Evolutionary conservation across 2,329 filamentous ascomycete genomes (phyloP).

Genomic region (Ceratocystis cacaofunesta): DNA sequence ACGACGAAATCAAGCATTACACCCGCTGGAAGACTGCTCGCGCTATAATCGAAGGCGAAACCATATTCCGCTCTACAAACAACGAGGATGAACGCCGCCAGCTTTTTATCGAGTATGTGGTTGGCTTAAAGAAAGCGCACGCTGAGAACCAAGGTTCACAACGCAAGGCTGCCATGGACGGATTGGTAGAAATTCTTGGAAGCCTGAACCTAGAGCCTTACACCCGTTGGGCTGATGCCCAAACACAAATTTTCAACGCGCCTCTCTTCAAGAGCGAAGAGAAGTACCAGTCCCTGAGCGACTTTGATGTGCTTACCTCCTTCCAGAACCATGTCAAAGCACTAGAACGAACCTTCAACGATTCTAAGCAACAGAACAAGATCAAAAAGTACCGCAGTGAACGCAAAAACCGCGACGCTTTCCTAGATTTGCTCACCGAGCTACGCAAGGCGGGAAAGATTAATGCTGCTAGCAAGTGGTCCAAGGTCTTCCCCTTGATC

Average conservation of each 20-base stretch:
- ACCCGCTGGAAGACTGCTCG: slow-evolving; percentile 94
- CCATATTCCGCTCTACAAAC: slow-evolving; percentile 81
- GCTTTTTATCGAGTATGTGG: slow-evolving; percentile 85
- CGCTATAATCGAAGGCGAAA: slow-evolving; percentile 87
- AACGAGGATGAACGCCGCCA: slow-evolving; percentile 76
- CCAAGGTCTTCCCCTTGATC: slow-evolving; percentile 58
- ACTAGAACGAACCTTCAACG: slow-evolving; percentile 81
- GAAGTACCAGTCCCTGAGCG: slow-evolving; percentile 72
- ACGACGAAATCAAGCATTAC: slow-evolving; percentile 93
- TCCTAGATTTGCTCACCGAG: slow-evolving; percentile 58
- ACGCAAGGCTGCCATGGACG: slow-evolving; percentile 70
- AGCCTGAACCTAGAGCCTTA: slow-evolving; percentile 78
- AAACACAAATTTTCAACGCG: slow-evolving; percentile 46
- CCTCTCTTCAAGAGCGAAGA: slow-evolving; percentile 49
- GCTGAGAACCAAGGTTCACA: slow-evolving; percentile 57
- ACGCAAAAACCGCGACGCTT: slow-evolving; percentile 73
- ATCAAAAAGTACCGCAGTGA: slow-evolving; percentile 65
- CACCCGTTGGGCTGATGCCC: slow-evolving; percentile 85
- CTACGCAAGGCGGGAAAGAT: slow-evolving; percentile 64
- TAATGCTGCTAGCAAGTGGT: slow-evolving; percentile 84
- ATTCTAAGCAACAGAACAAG: slow-evolving; percentile 77
- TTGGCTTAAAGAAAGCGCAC: slow-evolving; percentile 67
- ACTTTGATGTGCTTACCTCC: slow-evolving; percentile 77
- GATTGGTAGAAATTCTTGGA: slow-evolving; percentile 62
- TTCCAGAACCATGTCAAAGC: slow-evolving; percentile 94